Evolutionary conservation across 768 basidiomycete species (phyloP).

Genomic region (Tulasnella sp.): DNA sequence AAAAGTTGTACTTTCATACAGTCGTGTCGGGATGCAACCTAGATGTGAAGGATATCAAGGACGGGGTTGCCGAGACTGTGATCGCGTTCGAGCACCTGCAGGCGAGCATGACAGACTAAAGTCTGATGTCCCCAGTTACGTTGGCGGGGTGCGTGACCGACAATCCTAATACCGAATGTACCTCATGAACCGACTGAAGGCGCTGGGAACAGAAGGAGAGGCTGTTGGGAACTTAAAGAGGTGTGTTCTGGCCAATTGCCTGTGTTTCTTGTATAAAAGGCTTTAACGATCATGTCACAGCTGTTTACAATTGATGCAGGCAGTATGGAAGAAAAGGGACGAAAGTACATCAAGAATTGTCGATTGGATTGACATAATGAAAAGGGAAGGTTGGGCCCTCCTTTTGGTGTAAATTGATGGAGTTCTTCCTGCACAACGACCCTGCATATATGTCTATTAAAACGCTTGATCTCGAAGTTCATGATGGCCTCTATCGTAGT

Average conservation of each 20-base stretch:
- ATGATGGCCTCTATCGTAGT: no score
- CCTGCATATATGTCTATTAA: no score
- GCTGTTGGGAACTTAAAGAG: slow-evolving; percentile 11
- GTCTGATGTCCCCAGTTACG: slow-evolving; percentile 61
- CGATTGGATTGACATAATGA: slow-evolving; percentile 20
- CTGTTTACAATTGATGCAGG: slow-evolving; percentile 15
- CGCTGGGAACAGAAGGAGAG: slow-evolving; percentile 4
- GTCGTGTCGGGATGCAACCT: slow-evolving; percentile 69
- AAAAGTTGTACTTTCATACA: slow-evolving; percentile 65
- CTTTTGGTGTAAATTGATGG: slow-evolving; percentile 12
- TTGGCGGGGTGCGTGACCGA: slow-evolving; percentile 66
- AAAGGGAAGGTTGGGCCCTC: slow-evolving; percentile 15
- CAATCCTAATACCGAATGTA: slow-evolving; percentile 27
- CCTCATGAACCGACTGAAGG: slow-evolving; percentile 9
- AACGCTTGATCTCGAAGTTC: no score
- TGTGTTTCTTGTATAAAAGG: not conserved
- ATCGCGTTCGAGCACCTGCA: slow-evolving; percentile 45
- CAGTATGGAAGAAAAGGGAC: slow-evolving; percentile 19
- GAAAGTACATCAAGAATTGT: not conserved
- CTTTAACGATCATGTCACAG: not conserved
- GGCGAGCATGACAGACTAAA: slow-evolving; percentile 45
- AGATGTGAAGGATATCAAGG: slow-evolving; percentile 64
- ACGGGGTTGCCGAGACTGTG: slow-evolving; percentile 45
- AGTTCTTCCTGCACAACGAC: no score
- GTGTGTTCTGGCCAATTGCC: slow-evolving; percentile 10